Evolutionary conservation across 495 filamentous ascomycete species (phyloP).

Genomic region (Daldinia grandis): DNA sequence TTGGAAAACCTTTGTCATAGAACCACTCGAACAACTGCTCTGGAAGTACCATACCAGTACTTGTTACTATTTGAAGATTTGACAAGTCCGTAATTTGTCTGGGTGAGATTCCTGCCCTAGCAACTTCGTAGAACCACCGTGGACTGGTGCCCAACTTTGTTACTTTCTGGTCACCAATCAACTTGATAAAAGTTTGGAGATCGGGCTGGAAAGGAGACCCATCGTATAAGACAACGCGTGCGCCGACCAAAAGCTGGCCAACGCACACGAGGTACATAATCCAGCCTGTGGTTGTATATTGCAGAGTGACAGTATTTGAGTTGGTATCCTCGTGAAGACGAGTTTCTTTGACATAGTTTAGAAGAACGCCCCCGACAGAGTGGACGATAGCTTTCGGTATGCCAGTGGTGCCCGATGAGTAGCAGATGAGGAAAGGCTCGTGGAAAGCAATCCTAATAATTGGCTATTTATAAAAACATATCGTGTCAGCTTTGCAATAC

Average conservation of each 20-base stretch:
- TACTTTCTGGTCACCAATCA: conserved; percentile 67
- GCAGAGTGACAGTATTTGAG: conserved; percentile 58
- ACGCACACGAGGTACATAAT: conserved; percentile 80
- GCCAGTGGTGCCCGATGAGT: conserved; percentile 76
- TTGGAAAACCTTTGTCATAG: conserved; percentile 79
- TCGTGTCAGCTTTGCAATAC: too few relatives aligned
- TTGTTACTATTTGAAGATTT: conserved; percentile 64
- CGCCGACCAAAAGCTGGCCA: conserved; percentile 62
- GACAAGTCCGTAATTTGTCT: conserved; percentile 68
- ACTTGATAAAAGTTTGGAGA: conserved; percentile 63
- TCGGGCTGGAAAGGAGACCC: conserved; percentile 78
- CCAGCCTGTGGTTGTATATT: conserved; percentile 78
- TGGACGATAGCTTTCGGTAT: conserved; percentile 81
- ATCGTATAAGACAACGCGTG: conserved; percentile 73
- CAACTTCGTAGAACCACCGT: conserved; percentile 74
- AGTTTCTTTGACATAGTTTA: conserved; percentile 69
- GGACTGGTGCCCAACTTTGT: conserved; percentile 74
- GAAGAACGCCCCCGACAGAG: conserved; percentile 66
- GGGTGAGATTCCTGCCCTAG: conserved; percentile 66
- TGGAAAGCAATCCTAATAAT: conserved; percentile 70
- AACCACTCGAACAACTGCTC: conserved; percentile 81
- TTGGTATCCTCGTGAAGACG: conserved; percentile 65
- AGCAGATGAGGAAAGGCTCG: conserved; percentile 77
- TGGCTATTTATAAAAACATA: too few relatives aligned
- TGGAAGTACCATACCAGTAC: conserved; percentile 81